Percentiles rank a stretch among this genome's conserved stretches.
Evolutionary conservation across 2,329 filamentous ascomycete genomes (phyloP).

Genomic region (Ophiostoma triangulosporum): DNA sequence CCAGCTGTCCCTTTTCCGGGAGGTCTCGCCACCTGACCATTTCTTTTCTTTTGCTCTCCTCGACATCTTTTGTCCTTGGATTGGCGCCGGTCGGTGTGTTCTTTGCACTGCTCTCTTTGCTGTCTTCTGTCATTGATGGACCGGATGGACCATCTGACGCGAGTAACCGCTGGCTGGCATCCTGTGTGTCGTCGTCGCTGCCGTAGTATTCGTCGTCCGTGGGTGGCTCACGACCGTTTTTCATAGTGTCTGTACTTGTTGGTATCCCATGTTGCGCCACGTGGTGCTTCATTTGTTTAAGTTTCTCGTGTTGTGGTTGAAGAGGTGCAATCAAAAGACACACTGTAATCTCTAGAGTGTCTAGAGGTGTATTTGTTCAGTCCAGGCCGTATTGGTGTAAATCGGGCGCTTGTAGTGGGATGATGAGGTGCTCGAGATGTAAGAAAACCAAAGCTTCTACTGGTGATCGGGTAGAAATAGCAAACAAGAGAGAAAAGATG

Average conservation of each 20-base stretch:
- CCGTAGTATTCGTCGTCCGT: background rate
- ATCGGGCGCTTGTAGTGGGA: too few species aligned
- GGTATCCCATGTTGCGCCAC: background rate
- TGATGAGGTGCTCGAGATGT: too few species aligned
- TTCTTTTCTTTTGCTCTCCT: background rate
- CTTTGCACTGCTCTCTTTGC: background rate
- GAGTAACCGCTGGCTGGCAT: conserved; percentile 3
- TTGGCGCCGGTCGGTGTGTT: background rate
- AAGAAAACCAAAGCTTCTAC: too few species aligned
- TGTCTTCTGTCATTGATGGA: background rate
- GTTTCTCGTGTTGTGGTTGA: background rate
- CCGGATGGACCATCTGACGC: background rate
- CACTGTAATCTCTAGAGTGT: too few species aligned
- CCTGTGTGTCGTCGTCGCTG: conserved; percentile 1
- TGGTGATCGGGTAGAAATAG: too few species aligned
- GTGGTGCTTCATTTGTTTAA: background rate
- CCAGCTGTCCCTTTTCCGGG: conserved; percentile 63
- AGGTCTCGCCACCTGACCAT: conserved; percentile 55
- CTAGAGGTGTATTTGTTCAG: too few species aligned
- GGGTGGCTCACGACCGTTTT: background rate
- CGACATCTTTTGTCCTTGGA: background rate
- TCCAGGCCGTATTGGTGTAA: too few species aligned
- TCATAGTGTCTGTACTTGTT: background rate
- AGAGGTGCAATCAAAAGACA: too few species aligned
- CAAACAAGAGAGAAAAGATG: conserved; percentile 1